Evolutionary conservation across 768 basidiomycete genomes (phyloP).

Genomic region (button mushroom (Agaricus bisporus)): DNA sequence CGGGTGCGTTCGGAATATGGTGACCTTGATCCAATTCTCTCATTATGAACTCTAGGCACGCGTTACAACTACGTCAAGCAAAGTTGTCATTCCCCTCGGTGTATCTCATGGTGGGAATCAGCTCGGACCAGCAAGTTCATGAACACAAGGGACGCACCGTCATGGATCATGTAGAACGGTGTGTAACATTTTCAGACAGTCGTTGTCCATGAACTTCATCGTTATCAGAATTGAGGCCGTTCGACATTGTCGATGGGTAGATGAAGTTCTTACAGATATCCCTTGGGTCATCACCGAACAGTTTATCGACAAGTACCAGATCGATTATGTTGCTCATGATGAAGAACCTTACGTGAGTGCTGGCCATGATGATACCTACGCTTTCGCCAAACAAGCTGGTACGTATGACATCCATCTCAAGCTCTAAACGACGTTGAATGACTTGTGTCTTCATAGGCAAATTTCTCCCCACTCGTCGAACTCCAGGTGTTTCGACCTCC

Average conservation of each 20-base stretch:
- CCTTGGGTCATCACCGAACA: conserved; percentile 86
- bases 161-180: conserved; percentile 88
- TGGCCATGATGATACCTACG: conserved; percentile 85
- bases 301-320: conserved; percentile 79
- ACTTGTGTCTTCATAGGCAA: conserved; percentile 48
- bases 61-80: conserved; percentile 92
- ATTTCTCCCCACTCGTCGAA: conserved; percentile 93
- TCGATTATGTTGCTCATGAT: conserved; percentile 98
- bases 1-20: conserved; percentile 46
- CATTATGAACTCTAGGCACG: conserved; percentile 52
- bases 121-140: conserved; percentile 78
- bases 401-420: conserved; percentile 14
- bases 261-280: conserved; percentile 84
- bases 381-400: conserved; percentile 77
- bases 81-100: conserved; percentile 90
- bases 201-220: conserved; percentile 4
- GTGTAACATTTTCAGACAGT: conserved; percentile 14
- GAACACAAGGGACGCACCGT: conserved; percentile 77
- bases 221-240: conserved; percentile 68
- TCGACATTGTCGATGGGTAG: conserved; percentile 97
- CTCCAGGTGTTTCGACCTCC: conserved; percentile 92
- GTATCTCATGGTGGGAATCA: conserved; percentile 90
- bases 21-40: not conserved
- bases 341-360: conserved; percentile 79
- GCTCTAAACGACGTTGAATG: not conserved